Base-by-base conservation (phyloP, 768 basidiomycete species). In the Agaricus blazei region DNA sequence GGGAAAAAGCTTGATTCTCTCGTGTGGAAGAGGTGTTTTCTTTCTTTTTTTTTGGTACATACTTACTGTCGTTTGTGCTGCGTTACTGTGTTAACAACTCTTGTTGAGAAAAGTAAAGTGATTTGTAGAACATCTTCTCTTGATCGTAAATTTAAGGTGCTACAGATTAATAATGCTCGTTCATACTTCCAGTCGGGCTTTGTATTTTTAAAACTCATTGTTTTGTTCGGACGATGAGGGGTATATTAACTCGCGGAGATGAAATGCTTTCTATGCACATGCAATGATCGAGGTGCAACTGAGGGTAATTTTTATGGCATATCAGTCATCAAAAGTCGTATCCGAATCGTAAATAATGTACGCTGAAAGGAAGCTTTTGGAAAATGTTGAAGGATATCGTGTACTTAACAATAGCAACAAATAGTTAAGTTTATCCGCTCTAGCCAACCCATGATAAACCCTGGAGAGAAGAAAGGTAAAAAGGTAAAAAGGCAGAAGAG, bases 401-500 rank as follows among this genome's bases (percentile, higher is more conserved):
- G 41, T 46, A 54, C 52, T 54, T 54, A 46, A 48, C 52, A 41
- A 48, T 54, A 54, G 52, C 52, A 55, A 40, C n/a, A 48, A 48
- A 48, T 55, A 55, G 54, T 42, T 42, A 48, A 55, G 47, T 48
- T 55, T 48, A 55, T 55, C 54, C 54, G 38, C 54, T 55, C 54
- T 55, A 54, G 52, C 46, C 36, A 48, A 52, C 48, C 54, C 54
- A 55, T 34, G 34, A 34, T 48, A 42, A 48, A 48, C 54, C 54
- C 54, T 26, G 40, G 41, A 45, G 28, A 19, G 43, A 44, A 31
- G 28, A 29, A 54, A 48, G 37, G 34, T 19, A 48, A 54, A 24
- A 27, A 54, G 14, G 26, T 34, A 34, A 34, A 31, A 34, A 34
- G 34, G 34, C 11, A 34, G 11, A 34, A 34, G 27, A 45, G 27